A percentile compares a stretch with the other conserved stretches of the same genome.
These are phyloP conservation scores for Anthracocystis setariae DNA, from an alignment of 1,284 basidiomycete species.

Conservation along the genomic window DNA sequence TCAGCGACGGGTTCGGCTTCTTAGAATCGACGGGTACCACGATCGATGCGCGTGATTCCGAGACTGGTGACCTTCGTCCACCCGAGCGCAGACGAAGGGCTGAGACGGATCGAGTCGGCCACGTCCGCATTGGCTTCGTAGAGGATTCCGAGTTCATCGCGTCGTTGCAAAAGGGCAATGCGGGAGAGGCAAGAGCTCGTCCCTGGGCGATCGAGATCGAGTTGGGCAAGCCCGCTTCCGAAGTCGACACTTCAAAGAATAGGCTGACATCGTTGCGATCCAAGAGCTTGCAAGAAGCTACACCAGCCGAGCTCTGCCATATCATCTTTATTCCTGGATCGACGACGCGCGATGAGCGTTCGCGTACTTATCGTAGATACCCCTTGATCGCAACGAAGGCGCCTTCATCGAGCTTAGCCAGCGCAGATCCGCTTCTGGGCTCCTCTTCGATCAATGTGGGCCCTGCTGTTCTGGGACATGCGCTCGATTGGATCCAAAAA, in stretches of 20 bases:
- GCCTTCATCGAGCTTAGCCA: slow-evolving; percentile 15
- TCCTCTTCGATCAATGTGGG: slow-evolving; percentile 26
- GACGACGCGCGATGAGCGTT: slow-evolving; percentile 7
- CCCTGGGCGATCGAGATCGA: slow-evolving; percentile 49
- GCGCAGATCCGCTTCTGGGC: slow-evolving; percentile 17
- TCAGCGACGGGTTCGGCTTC: slow-evolving; percentile 46
- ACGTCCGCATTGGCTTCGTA: slow-evolving; percentile 39
- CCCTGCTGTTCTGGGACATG: slow-evolving; percentile 32
- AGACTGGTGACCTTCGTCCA: slow-evolving; percentile 38
- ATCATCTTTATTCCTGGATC: slow-evolving; percentile 42
- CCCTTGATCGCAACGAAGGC: slow-evolving; percentile 44
- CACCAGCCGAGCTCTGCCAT: slow-evolving; percentile 42
- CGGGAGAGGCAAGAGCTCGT: slow-evolving; percentile 20
- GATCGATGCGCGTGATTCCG: slow-evolving; percentile 31
- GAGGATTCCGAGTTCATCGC: slow-evolving; percentile 28
- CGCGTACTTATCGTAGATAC: slow-evolving; percentile 30
- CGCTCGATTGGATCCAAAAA: slow-evolving; percentile 51
- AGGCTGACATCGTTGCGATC: slow-evolving; percentile 14
- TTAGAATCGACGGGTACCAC: slow-evolving; percentile 24
- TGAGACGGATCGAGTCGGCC: slow-evolving; percentile 35
- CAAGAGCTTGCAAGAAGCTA: slow-evolving; percentile 20
- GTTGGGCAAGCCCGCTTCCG: slow-evolving; percentile 40
- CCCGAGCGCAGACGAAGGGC: slow-evolving; percentile 36
- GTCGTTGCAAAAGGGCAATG: slow-evolving; percentile 17
- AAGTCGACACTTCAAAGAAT: slow-evolving; percentile 13